Conservation (phyloP, 2,329 filamentous ascomycete species). For the Bertia moriformis region DNA sequence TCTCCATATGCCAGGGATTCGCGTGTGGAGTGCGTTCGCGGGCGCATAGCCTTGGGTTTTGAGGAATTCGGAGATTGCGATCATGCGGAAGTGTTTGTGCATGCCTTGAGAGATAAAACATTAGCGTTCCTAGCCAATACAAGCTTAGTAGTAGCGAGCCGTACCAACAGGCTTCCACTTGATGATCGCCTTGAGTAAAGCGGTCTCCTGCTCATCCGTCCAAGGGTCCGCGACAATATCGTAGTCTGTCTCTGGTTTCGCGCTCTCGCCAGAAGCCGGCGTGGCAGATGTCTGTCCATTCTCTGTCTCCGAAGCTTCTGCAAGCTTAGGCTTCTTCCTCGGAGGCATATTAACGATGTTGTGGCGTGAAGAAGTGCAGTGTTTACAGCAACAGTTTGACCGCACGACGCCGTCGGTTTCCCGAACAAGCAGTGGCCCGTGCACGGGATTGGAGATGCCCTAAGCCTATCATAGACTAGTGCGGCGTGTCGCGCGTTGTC, state of each 20-base stretch:
- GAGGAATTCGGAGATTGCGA: slow-evolving; percentile 35
- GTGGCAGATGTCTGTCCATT: neutral
- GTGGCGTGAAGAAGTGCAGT: neutral
- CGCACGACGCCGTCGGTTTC: neutral
- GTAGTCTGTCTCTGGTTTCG: slow-evolving; percentile 2
- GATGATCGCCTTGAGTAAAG: neutral
- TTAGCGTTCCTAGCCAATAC: neutral
- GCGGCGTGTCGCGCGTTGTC: neutral
- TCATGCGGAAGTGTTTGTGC: slow-evolving; percentile 50
- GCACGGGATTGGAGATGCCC: neutral
- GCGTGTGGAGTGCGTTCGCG: slow-evolving; percentile 31
- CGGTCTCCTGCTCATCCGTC: slow-evolving; percentile 1
- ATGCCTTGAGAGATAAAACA: slow-evolving; percentile 24
- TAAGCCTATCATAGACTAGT: neutral
- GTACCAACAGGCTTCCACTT: slow-evolving; percentile 2
- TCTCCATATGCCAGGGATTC: slow-evolving; percentile 49
- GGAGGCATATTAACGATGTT: neutral
- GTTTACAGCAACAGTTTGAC: neutral
- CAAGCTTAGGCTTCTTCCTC: neutral
- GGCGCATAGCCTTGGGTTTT: slow-evolving; percentile 31
- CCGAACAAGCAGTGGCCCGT: neutral
- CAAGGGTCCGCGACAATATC: slow-evolving; percentile 2
- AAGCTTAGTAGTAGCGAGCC: neutral
- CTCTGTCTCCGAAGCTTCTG: neutral
- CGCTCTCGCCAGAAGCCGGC: neutral